A percentile compares a stretch with the other conserved stretches of the same genome.
Conservation (phyloP, 495 filamentous ascomycete species). For the Pseudotulostoma volvatum region DNA sequence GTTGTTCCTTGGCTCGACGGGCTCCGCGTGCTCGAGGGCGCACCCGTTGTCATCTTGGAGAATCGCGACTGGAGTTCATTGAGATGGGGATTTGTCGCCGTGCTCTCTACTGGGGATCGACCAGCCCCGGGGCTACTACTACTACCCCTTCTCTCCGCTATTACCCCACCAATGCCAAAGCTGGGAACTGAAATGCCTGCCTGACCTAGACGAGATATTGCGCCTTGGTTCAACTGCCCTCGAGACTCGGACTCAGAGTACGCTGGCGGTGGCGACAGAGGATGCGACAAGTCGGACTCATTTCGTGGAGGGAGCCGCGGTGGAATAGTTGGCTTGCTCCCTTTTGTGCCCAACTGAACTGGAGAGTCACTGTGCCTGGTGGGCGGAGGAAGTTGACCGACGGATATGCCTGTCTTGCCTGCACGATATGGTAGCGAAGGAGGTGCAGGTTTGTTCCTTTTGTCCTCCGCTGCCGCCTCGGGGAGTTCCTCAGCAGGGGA, state of each 20-base stretch:
- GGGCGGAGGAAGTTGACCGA: conserved; percentile 52
- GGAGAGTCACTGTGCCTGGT: conserved; percentile 34
- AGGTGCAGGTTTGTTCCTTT: conserved; percentile 25
- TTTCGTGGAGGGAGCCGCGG: conserved; percentile 62
- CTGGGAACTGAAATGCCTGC: conserved; percentile 74
- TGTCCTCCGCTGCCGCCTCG: conserved; percentile 20
- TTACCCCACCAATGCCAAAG: conserved; percentile 48
- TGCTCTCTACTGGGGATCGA: conserved; percentile 6
- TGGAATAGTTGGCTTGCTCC: conserved; percentile 41
- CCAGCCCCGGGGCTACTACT: conserved; percentile 4
- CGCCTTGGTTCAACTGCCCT: conserved; percentile 48
- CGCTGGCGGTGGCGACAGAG: conserved; percentile 36
- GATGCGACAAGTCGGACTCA: conserved; percentile 26
- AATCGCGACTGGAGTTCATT: conserved; percentile 56
- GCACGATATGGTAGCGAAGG: conserved; percentile 52
- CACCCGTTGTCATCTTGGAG: conserved; percentile 30
- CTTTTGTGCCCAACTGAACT: conserved; percentile 19
- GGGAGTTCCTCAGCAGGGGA: conserved; percentile 25
- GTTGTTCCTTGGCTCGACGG: conserved; percentile 37
- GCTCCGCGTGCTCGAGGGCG: conserved; percentile 9
- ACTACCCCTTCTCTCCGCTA: conserved; percentile 4
- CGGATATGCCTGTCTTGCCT: conserved; percentile 56
- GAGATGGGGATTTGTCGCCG: conserved; percentile 25
- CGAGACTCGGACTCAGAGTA: conserved; percentile 26
- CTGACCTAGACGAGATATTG: conserved; percentile 48